Evolutionary conservation across 768 basidiomycete species (phyloP).

Genomic region (Ramaria rubella): DNA sequence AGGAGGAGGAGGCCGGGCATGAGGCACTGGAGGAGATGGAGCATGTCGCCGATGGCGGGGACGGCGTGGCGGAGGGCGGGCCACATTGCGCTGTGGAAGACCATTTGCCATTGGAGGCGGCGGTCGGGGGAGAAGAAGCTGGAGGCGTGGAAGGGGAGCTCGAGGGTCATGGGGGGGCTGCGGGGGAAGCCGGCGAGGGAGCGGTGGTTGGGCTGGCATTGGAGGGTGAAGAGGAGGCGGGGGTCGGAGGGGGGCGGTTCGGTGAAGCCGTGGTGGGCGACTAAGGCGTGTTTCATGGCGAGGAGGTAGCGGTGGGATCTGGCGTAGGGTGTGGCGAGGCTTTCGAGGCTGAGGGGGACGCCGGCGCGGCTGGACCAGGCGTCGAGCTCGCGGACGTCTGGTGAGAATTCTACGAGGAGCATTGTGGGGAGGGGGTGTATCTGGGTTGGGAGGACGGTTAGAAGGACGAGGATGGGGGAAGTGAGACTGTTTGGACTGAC

Average conservation of each 20-base stretch:
- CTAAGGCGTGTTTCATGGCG: conserved; percentile 52
- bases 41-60: conserved; percentile 62
- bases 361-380: conserved; percentile 73
- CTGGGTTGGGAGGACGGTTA: background rate
- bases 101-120: conserved; percentile 85
- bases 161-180: conserved; percentile 63
- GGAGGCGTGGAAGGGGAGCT: conserved; percentile 71
- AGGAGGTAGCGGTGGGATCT: conserved; percentile 73
- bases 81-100: conserved; percentile 76
- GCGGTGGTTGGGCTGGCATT: conserved; percentile 72
- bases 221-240: conserved; percentile 74
- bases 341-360: conserved; percentile 78
- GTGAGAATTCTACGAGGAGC: conserved; percentile 60
- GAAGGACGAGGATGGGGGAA: background rate
- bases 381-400: conserved; percentile 76
- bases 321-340: conserved; percentile 73
- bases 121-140: conserved; percentile 84
- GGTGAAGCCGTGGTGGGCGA: conserved; percentile 65
- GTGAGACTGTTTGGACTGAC: background rate
- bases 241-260: conserved; percentile 52
- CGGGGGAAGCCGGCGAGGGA: conserved; percentile 70
- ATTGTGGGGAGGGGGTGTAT: conserved; percentile 19
- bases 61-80: conserved; percentile 63
- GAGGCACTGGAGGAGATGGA: conserved; percentile 63
- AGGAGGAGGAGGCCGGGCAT: conserved; percentile 64